Percentiles rank a stretch among this genome's conserved stretches.
Evolutionary conservation across 345 rosid genomes (phyloP).

Genomic region (Ceriops tagal): DNA sequence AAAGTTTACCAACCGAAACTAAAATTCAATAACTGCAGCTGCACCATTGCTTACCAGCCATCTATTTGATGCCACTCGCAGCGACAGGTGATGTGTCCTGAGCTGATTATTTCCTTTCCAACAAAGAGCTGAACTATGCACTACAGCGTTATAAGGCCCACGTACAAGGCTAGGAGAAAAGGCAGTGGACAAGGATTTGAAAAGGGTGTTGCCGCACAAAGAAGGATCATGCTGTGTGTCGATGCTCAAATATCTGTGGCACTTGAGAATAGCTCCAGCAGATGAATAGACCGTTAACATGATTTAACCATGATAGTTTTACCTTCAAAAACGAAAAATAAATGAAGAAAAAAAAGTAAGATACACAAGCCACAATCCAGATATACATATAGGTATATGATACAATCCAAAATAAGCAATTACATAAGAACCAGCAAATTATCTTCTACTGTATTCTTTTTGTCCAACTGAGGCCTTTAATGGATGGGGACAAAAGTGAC

Average conservation of each 20-base stretch:
- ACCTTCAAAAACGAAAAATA: constrained; percentile 28
- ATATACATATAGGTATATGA: not conserved
- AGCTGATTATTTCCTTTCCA: constrained; percentile 38
- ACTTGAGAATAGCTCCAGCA: constrained; percentile 40
- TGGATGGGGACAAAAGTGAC: too few relatives aligned
- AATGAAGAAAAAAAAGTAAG: not conserved
- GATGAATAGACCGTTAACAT: constrained; percentile 50
- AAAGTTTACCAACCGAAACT: not conserved
- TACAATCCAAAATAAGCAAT: too few relatives aligned
- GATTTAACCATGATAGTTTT: constrained; percentile 46
- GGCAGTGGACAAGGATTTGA: constrained; percentile 27
- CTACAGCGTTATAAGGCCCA: constrained; percentile 26
- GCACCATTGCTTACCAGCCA: constrained; percentile 49
- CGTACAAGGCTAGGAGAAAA: constrained; percentile 26
- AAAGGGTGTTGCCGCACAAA: constrained; percentile 21
- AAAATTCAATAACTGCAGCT: not conserved
- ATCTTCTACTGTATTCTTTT: too few relatives aligned
- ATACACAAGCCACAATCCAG: not conserved
- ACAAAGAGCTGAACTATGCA: constrained; percentile 29
- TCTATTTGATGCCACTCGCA: constrained; percentile 34
- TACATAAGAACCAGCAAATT: too few relatives aligned
- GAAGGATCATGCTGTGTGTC: constrained; percentile 21
- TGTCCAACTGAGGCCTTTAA: too few relatives aligned
- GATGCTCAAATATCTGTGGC: constrained; percentile 22
- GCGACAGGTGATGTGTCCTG: constrained; percentile 21